A percentile compares a stretch with the other conserved stretches of the same genome.
Evolutionary conservation across 1,284 basidiomycete species (phyloP).

Genomic region (Termitomyces sp.): DNA sequence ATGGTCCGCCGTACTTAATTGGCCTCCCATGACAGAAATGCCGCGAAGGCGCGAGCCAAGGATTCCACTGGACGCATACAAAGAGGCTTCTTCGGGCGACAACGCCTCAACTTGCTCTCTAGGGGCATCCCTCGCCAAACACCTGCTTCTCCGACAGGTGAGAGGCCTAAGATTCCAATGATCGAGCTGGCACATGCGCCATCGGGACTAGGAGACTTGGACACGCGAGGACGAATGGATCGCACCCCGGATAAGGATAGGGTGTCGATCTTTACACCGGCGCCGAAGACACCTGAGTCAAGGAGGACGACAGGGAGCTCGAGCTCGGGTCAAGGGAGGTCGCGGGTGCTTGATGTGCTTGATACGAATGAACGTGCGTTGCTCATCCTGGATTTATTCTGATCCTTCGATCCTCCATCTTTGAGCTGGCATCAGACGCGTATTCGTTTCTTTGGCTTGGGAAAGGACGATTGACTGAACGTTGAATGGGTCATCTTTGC

Average conservation of each 20-base stretch:
- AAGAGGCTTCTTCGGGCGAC: slow-evolving; percentile 51
- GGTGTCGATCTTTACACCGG: slow-evolving; percentile 4
- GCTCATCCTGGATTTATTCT: background rate
- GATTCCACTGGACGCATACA: slow-evolving; percentile 46
- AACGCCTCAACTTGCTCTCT: slow-evolving; percentile 47
- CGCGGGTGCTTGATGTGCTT: slow-evolving; percentile 32
- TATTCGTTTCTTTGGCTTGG: background rate
- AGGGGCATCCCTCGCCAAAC: slow-evolving; percentile 25
- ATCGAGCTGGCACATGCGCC: slow-evolving; percentile 31
- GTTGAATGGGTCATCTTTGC: background rate
- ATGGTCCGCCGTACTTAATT: background rate
- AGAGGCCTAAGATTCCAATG: slow-evolving; percentile 2
- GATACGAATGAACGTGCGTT: slow-evolving; percentile 34
- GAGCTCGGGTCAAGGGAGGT: slow-evolving; percentile 17
- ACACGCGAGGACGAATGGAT: background rate
- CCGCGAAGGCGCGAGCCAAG: slow-evolving; percentile 47
- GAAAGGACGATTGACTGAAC: background rate
- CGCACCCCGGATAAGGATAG: slow-evolving; percentile 21
- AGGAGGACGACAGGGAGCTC: slow-evolving; percentile 1
- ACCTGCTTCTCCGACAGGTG: background rate
- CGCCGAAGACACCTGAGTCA: slow-evolving; percentile 22
- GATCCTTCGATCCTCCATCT: background rate
- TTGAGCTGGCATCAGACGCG: slow-evolving; percentile 8
- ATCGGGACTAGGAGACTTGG: slow-evolving; percentile 10
- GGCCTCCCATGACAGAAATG: slow-evolving; percentile 37